Conservation (phyloP, 2,329 filamentous ascomycete species). For the Lecanicillium sp. region DNA sequence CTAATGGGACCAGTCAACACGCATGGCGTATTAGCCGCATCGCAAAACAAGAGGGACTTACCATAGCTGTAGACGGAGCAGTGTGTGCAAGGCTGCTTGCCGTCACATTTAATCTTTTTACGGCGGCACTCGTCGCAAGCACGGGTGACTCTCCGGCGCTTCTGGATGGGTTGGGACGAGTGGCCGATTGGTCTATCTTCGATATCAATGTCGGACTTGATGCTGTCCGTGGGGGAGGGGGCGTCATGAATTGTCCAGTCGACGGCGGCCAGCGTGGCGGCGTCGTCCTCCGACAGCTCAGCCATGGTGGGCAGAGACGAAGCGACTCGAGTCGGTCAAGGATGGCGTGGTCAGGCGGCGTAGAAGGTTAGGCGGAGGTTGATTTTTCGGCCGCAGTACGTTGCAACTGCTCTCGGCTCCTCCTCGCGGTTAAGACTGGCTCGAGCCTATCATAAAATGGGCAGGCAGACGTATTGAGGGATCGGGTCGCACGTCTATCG, state of each 20-base stretch:
- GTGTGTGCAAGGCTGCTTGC: slow-evolving; percentile 84
- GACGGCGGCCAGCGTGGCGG: slow-evolving; percentile 23
- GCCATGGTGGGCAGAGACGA: slow-evolving; percentile 18
- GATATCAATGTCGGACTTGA: slow-evolving; percentile 34
- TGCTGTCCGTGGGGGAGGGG: slow-evolving; percentile 34
- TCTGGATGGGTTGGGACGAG: slow-evolving; percentile 57
- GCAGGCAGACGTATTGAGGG: too few relatives aligned
- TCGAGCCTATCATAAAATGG: too few relatives aligned
- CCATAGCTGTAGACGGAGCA: slow-evolving; percentile 98
- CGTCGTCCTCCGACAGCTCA: slow-evolving; percentile 37
- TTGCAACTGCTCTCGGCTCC: too few relatives aligned
- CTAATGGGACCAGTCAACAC: slow-evolving; percentile 33
- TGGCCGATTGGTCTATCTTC: slow-evolving; percentile 23
- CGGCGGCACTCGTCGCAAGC: slow-evolving; percentile 77
- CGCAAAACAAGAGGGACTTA: slow-evolving; percentile 34
- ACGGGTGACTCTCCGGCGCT: slow-evolving; percentile 69
- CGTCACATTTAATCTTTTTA: slow-evolving; percentile 85
- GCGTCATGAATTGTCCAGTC: slow-evolving; percentile 28
- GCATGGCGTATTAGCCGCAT: too few relatives aligned
- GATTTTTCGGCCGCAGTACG: too few relatives aligned
- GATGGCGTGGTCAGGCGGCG: too few relatives aligned
- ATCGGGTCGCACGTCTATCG: too few relatives aligned
- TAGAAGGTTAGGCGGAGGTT: too few relatives aligned
- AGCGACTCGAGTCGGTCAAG: slow-evolving; percentile 9
- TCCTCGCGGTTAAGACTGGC: too few relatives aligned